phyloP scores from a whole-genome alignment of 495 filamentous ascomycete species.

The Aspergillus avenaceus region DNA sequence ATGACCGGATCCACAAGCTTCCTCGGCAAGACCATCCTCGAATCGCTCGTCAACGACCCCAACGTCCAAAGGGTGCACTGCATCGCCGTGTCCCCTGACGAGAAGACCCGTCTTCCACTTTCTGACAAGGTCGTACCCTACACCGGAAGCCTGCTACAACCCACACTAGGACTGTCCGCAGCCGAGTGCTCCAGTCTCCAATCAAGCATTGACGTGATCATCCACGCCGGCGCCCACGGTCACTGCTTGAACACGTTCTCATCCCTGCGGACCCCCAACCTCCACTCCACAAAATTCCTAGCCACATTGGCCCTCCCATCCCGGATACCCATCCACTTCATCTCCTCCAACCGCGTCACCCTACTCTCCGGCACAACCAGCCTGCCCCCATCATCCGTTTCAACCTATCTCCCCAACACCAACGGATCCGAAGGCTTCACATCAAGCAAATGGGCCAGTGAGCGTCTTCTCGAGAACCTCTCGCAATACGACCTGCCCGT shows the following conservation, averaged over 20 bases:
- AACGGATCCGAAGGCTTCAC: not conserved
- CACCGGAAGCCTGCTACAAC: not conserved
- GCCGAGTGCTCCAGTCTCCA: not conserved
- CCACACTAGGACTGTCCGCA: not conserved
- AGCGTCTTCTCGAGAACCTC: not conserved
- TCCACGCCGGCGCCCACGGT: slow-evolving; percentile 5
- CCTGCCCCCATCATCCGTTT: not conserved
- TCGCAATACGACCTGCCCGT: not conserved
- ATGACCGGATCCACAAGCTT: slow-evolving; percentile 4
- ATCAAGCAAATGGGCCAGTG: not conserved
- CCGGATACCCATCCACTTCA: not conserved
- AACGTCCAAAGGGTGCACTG: not conserved
- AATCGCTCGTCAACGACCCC: not conserved
- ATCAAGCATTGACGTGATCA: not conserved
- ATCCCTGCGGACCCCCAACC: not conserved
- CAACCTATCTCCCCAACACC: not conserved
- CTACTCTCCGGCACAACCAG: not conserved
- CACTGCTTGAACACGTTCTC: slow-evolving; percentile 5
- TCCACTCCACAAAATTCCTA: not conserved
- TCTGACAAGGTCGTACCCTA: not conserved
- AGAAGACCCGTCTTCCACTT: not conserved
- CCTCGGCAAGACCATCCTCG: not conserved
- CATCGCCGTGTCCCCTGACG: not conserved
- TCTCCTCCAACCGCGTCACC: not conserved
- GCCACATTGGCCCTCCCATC: not conserved